These are phyloP conservation scores for Calonectria honghensis DNA, from an alignment of 2,329 filamentous ascomycete genomes.

Conservation along the genomic window DNA sequence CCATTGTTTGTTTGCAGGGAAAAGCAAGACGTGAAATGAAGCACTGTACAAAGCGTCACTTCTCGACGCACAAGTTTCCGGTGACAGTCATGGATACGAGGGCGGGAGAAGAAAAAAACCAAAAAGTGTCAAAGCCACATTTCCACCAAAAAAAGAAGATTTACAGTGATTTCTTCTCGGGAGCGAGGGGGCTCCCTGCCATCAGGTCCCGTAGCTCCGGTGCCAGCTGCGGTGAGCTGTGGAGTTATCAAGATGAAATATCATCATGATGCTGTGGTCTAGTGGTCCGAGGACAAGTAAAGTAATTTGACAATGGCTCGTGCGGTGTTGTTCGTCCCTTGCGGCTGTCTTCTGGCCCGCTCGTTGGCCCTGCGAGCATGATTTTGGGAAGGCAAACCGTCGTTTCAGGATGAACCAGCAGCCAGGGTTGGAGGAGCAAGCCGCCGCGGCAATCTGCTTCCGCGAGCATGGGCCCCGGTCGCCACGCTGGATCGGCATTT, in stretches of 20 bases:
- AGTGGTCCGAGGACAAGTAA: slow-evolving; percentile 29
- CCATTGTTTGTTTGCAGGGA: background rate
- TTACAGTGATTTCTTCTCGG: slow-evolving; percentile 2
- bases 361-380: slow-evolving; percentile 31
- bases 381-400: slow-evolving; percentile 37
- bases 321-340: slow-evolving; percentile 42
- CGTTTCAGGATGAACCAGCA: slow-evolving; percentile 48
- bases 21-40: background rate
- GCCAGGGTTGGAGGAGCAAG: slow-evolving; percentile 29
- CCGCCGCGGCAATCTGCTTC: slow-evolving; percentile 45
- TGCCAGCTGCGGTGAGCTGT: slow-evolving; percentile 27
- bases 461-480: slow-evolving; percentile 32
- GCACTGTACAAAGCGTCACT: background rate
- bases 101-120: background rate
- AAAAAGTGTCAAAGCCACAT: slow-evolving; percentile 13
- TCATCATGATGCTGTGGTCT: slow-evolving; percentile 47
- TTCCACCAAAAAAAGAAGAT: background rate
- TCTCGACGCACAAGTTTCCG: background rate
- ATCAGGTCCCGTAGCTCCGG: slow-evolving; percentile 16
- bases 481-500: slow-evolving; percentile 33
- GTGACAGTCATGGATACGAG: slow-evolving; percentile 9
- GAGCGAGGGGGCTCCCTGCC: slow-evolving; percentile 23
- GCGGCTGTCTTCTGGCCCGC: slow-evolving; percentile 33
- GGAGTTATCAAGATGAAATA: slow-evolving; percentile 31
- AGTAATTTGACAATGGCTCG: slow-evolving; percentile 47